Evolutionary conservation across 2,329 filamentous ascomycete genomes (phyloP), one percentile per base, ranked within the genome.

Genomic region (Colletotrichum neosansevieriae): DNA sequence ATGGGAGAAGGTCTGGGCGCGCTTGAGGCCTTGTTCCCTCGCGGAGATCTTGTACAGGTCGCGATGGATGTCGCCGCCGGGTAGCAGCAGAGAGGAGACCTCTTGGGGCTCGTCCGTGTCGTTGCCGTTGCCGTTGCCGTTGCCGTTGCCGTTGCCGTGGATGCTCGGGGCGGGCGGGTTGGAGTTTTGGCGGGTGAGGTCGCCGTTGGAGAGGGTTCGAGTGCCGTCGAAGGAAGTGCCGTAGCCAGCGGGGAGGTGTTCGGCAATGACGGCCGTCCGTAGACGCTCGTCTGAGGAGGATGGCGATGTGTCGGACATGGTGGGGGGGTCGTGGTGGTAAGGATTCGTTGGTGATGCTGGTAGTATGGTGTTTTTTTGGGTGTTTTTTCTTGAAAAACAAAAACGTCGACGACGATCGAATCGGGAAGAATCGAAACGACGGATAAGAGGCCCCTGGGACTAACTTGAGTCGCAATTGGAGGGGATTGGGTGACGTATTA

Each of bases 1-100:
- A 71, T 88, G 81, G 56, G 91, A 90, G 73, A 94, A 94, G 0
- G 91, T 93, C 60, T 86, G 86, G 15, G 92, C 84, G 70, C 92
- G 86, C 74, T 88, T 76, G 78, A 80, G 73, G 74, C 85, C 77
- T 76, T 75, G 77, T 34, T 78, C 79, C 44, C 88, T 83, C 15
- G 89, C 88, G 70, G 90, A 88, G 73, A 93, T 89, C 75, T 88
- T 91, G 84, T 92, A 94, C 38, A 94, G 86, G 73, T 93, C 91
- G 38, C 92, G 89, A 76, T 94, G 92, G 21, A 94, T 91, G 74
- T 94, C 92, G 45, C 92, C 92, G 58, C 92, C 92, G 74, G 92
- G 91, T 3, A 94, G 83, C 67, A 84, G 88, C 60, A 94, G 81
- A 0, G 92, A 94, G 2, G 91, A 93, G 68, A 91, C 87, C 50